These are phyloP conservation scores for Scytalidium lignicola DNA, from an alignment of 2,329 filamentous ascomycete genomes.

Conservation along the genomic window DNA sequence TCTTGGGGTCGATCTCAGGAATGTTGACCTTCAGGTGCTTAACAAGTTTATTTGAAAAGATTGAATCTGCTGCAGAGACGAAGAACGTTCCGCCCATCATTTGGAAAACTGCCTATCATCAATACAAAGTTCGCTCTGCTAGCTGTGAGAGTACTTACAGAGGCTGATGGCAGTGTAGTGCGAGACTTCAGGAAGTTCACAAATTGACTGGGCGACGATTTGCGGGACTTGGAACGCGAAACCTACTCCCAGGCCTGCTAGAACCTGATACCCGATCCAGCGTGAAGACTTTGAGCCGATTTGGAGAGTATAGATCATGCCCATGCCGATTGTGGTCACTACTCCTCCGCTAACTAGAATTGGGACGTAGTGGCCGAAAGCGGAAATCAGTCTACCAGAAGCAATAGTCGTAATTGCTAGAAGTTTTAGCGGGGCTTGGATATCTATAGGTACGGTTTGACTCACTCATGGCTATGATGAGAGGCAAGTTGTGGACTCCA, in stretches of 20 bases:
- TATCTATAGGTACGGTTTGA: not conserved
- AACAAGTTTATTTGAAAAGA: slow-evolving; percentile 34
- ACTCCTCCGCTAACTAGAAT: slow-evolving; percentile 37
- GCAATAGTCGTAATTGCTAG: slow-evolving; percentile 29
- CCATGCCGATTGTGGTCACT: slow-evolving; percentile 33
- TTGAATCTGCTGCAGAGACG: slow-evolving; percentile 16
- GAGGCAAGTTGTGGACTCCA: slow-evolving; percentile 19
- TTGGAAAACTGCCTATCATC: slow-evolving; percentile 29
- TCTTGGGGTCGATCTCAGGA: slow-evolving; percentile 29
- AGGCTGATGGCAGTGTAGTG: slow-evolving; percentile 47
- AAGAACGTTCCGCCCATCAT: slow-evolving; percentile 17
- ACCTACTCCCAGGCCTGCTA: slow-evolving; percentile 40
- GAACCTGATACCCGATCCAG: slow-evolving; percentile 47
- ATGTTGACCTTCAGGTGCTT: slow-evolving; percentile 33
- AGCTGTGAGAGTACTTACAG: slow-evolving; percentile 6
- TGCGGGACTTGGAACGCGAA: slow-evolving; percentile 41
- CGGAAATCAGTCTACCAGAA: slow-evolving; percentile 31
- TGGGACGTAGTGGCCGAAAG: slow-evolving; percentile 32
- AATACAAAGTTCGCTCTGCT: not conserved
- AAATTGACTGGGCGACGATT: slow-evolving; percentile 36
- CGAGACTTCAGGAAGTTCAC: slow-evolving; percentile 30
- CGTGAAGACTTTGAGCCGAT: slow-evolving; percentile 36
- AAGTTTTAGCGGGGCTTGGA: not conserved
- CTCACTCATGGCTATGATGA: slow-evolving; percentile 18
- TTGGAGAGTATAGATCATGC: slow-evolving; percentile 32